phyloP scores from a whole-genome alignment of 768 basidiomycete species.

The Pisolithus albus region DNA sequence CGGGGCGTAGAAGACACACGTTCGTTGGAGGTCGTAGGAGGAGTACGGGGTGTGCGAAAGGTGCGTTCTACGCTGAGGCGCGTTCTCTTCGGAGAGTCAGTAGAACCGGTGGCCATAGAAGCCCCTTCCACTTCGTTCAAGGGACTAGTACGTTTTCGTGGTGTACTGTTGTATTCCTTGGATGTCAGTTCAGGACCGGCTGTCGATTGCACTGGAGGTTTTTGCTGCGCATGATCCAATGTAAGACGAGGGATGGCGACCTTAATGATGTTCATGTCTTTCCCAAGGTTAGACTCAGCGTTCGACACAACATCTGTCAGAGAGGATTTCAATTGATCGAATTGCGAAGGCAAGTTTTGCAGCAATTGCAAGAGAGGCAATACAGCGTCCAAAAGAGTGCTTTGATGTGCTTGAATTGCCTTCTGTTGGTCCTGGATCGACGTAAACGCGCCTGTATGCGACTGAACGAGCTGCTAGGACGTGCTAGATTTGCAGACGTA shows the following conservation, averaged over 20 bases:
- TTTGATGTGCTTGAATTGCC: slow-evolving; percentile 43
- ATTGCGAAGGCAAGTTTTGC: slow-evolving; percentile 51
- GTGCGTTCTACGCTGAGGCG: too few species aligned
- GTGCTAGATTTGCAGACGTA: slow-evolving; percentile 15
- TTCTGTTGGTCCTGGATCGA: slow-evolving; percentile 39
- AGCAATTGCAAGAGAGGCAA: slow-evolving; percentile 55
- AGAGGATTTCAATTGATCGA: slow-evolving; percentile 26
- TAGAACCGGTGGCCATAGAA: too few species aligned
- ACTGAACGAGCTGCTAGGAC: slow-evolving; percentile 40
- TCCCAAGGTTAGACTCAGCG: slow-evolving; percentile 14
- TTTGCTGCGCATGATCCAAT: not conserved
- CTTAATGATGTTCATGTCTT: slow-evolving; percentile 9
- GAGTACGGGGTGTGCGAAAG: too few species aligned
- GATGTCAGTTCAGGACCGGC: not conserved
- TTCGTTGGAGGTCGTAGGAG: too few species aligned
- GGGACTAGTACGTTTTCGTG: too few species aligned
- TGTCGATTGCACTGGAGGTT: not conserved
- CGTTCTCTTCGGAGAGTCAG: too few species aligned
- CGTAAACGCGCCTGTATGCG: slow-evolving; percentile 50
- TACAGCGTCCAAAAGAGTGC: slow-evolving; percentile 45
- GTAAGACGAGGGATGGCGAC: slow-evolving; percentile 5
- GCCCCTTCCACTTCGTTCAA: too few species aligned
- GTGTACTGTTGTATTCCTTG: not conserved
- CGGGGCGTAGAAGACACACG: too few species aligned
- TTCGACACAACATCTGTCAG: slow-evolving; percentile 14